phyloP scores from a whole-genome alignment of 192 early-diverging fungal genomes.

The Coemansia sp. region DNA sequence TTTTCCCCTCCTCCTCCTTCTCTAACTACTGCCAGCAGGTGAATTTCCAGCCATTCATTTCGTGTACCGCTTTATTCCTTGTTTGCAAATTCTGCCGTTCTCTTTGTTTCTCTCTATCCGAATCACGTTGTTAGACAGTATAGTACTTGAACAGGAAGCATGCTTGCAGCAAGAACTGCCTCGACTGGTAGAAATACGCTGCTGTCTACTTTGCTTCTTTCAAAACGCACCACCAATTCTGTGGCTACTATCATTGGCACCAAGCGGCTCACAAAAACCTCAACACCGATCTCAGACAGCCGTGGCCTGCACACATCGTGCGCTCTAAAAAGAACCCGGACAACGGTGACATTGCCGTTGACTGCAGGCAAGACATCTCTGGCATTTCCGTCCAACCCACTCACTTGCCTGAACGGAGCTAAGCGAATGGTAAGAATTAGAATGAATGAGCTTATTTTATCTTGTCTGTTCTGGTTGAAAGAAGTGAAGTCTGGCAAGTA shows the following conservation, averaged over 20 bases:
- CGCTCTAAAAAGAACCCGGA: background rate
- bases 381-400: background rate
- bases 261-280: background rate
- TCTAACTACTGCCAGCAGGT: too few relatives aligned
- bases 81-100: background rate
- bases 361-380: too few relatives aligned
- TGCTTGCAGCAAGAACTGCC: constrained; percentile 4
- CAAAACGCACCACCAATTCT: constrained; percentile 1
- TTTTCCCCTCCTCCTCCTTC: too few relatives aligned
- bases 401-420: constrained; percentile 1
- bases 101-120: background rate
- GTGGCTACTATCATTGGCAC: background rate
- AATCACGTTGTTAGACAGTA: background rate
- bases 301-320: background rate
- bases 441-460: background rate
- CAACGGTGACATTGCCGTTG: background rate
- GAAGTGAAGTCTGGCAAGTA: background rate
- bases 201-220: background rate
- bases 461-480: background rate
- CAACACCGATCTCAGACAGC: background rate
- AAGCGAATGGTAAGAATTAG: constrained; percentile 5
- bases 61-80: background rate
- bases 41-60: too few relatives aligned
- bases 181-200: background rate
- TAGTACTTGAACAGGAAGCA: background rate